phyloP scores from a whole-genome alignment of 2,329 filamentous ascomycete genomes.

The Zarea fungicola region DNA sequence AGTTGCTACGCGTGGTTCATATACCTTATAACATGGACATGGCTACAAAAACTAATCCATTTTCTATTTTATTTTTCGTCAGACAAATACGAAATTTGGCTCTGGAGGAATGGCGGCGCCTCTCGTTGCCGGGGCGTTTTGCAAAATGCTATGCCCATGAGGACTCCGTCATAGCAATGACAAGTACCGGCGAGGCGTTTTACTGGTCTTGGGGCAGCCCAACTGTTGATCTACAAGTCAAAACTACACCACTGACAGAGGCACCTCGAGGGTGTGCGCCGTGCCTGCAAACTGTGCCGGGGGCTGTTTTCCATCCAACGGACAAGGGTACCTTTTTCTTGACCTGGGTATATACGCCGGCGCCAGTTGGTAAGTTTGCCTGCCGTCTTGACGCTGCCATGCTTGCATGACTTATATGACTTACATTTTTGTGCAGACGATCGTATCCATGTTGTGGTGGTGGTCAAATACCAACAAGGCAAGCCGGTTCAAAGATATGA shows the following conservation, averaged over 20 bases:
- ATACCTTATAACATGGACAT: not conserved
- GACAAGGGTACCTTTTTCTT: not conserved
- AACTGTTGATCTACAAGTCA: constrained; percentile 4
- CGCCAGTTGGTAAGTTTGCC: not conserved
- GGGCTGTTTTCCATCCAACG: constrained; percentile 4
- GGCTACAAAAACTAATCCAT: not conserved
- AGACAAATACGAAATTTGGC: constrained; percentile 9
- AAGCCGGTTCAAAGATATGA: constrained; percentile 3
- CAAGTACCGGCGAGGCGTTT: constrained; percentile 6
- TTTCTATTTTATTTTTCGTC: no score
- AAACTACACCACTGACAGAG: not conserved
- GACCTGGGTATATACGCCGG: constrained; percentile 3
- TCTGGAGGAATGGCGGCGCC: not conserved
- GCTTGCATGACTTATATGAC: not conserved
- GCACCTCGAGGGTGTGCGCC: not conserved
- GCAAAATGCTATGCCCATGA: constrained; percentile 9
- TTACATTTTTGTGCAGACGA: not conserved
- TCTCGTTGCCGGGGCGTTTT: constrained; percentile 5
- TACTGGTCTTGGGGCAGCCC: constrained; percentile 6
- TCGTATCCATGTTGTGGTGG: constrained; percentile 6
- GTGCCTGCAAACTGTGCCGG: constrained; percentile 5
- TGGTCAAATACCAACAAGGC: constrained; percentile 7
- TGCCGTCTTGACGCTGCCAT: not conserved
- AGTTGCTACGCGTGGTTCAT: not conserved
- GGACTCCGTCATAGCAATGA: not conserved